Percentiles rank a stretch among this genome's conserved stretches.
Evolutionary conservation across 768 basidiomycete species (phyloP).

Genomic region (Agrocybe pediades): DNA sequence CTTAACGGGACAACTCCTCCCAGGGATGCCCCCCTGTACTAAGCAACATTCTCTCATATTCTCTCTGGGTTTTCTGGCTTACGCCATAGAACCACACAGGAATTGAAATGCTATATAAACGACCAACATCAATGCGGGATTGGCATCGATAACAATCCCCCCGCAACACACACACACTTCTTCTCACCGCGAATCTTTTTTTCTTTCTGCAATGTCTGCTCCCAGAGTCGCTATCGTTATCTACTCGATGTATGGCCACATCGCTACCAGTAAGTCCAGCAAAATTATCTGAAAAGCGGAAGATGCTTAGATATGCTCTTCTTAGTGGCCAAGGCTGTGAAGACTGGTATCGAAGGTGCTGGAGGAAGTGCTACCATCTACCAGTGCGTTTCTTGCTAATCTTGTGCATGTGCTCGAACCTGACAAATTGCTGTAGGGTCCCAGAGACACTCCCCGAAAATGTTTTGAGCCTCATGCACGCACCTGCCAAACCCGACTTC

Average conservation of each 20-base stretch:
- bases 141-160: too few relatives aligned
- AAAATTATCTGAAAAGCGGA: background rate
- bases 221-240: conserved; percentile 72
- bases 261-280: conserved; percentile 32
- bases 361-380: conserved; percentile 55
- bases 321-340: conserved; percentile 62
- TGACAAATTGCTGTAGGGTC: conserved; percentile 46
- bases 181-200: background rate
- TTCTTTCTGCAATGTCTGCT: background rate
- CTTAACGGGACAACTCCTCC: background rate
- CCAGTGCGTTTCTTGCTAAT: conserved; percentile 42
- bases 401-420: background rate
- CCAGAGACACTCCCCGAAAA: conserved; percentile 77
- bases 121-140: background rate
- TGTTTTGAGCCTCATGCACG: conserved; percentile 67
- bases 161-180: background rate
- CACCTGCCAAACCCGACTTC: conserved; percentile 70
- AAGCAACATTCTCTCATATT: background rate
- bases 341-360: conserved; percentile 45
- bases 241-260: conserved; percentile 69
- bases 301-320: background rate
- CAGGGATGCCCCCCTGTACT: background rate
- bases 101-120: background rate
- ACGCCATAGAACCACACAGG: background rate
- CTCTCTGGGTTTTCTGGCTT: background rate